Evolutionary conservation across 495 filamentous ascomycete genomes (phyloP).

Genomic region (Podospora bellae-mahoneyi): DNA sequence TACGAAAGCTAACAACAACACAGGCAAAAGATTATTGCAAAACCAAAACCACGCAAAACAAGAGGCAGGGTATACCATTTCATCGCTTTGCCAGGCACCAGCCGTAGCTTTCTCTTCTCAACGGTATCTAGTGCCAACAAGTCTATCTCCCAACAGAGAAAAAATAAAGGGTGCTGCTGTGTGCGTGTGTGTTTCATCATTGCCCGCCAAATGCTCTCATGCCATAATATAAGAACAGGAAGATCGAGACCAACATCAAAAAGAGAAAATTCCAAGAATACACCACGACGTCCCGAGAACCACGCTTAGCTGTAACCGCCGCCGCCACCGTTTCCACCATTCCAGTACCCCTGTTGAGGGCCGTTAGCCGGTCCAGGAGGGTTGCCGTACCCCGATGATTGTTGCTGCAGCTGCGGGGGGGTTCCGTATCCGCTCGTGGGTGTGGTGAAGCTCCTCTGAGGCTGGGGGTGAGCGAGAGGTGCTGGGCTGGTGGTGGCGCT

Average conservation of each 20-base stretch:
- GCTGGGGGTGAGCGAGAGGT: conserved; percentile 26
- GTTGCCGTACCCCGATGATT: neutral
- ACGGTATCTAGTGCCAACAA: neutral
- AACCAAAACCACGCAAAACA: neutral
- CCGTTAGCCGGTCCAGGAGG: neutral
- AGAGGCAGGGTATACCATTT: neutral
- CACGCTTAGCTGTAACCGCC: neutral
- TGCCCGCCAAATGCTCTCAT: neutral
- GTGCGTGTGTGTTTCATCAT: conserved; percentile 4
- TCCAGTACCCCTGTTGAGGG: neutral
- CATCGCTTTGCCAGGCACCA: neutral
- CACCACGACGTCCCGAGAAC: neutral
- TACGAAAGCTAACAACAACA: neutral
- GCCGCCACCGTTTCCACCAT: neutral
- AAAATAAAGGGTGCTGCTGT: neutral
- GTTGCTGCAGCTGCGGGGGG: conserved; percentile 1
- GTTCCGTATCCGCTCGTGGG: conserved; percentile 20
- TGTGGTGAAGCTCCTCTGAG: conserved; percentile 32
- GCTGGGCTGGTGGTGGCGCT: conserved; percentile 29
- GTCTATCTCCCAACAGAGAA: neutral
- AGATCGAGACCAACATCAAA: neutral
- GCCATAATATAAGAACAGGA: conserved; percentile 1
- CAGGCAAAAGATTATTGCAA: neutral
- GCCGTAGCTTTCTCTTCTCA: neutral
- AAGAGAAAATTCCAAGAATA: neutral